Evolutionary conservation across 2,329 filamentous ascomycete genomes (phyloP).

Genomic region (Geosmithia flava): DNA sequence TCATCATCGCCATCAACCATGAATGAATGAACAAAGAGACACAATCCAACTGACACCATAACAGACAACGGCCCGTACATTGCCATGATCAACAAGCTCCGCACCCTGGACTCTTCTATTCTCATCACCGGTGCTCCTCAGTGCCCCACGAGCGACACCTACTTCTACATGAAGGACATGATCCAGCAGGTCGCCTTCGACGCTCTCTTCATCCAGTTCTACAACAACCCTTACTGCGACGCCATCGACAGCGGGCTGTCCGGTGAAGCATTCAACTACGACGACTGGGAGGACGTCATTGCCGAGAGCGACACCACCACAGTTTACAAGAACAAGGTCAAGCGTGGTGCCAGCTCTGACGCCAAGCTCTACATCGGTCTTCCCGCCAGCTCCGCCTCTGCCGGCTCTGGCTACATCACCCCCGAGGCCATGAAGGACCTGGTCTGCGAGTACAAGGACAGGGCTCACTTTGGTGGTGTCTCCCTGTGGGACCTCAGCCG

Average conservation of each 20-base stretch:
- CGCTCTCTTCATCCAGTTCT: slow-evolving; percentile 34
- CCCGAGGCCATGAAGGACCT: slow-evolving; percentile 19
- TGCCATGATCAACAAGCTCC: slow-evolving; percentile 22
- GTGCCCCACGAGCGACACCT: slow-evolving; percentile 18
- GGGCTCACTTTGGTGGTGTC: slow-evolving; percentile 28
- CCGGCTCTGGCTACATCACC: slow-evolving; percentile 19
- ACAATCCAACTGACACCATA: neutral
- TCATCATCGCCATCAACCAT: slow-evolving; percentile 1
- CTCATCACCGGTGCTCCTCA: slow-evolving; percentile 32
- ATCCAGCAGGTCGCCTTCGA: slow-evolving; percentile 27
- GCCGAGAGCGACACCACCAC: slow-evolving; percentile 10
- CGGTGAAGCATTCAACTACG: slow-evolving; percentile 27
- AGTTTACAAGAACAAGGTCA: no score
- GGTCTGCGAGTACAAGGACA: slow-evolving; percentile 23
- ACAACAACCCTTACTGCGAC: slow-evolving; percentile 30
- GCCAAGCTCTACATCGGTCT: slow-evolving; percentile 34
- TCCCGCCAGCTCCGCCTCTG: slow-evolving; percentile 15
- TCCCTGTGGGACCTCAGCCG: slow-evolving; percentile 31
- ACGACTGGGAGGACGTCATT: slow-evolving; percentile 25
- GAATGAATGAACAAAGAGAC: neutral
- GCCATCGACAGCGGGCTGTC: slow-evolving; percentile 13
- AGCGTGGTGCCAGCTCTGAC: slow-evolving; percentile 14
- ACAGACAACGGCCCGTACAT: slow-evolving; percentile 22
- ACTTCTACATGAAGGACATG: slow-evolving; percentile 20
- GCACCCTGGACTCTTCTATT: slow-evolving; percentile 14